Base-by-base conservation (phyloP, 352 stramenopile species). In the Blastocystis sp. region DNA sequence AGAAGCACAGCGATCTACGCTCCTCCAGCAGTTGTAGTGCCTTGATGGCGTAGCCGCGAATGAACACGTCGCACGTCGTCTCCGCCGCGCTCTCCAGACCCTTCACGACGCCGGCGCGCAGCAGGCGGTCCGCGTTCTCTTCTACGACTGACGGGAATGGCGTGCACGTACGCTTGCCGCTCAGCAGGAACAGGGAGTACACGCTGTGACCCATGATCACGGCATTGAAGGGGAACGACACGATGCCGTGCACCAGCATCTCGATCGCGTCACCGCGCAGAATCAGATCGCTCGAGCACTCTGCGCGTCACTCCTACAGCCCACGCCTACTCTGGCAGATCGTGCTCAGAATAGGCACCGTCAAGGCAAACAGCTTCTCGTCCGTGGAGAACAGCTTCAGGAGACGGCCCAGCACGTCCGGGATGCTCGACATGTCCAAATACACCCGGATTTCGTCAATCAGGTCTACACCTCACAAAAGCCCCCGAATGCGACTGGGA, bases 11-110 rank as follows among this genome's bases (percentile, higher is more conserved):
- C 17, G 9, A 64, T 23, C 9, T 45, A 84, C 74, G 19, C 34
- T 56, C 53, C 7, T 59, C 74, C 40, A 84, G 48, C 53, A 23
- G n/a, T 5, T 45, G 23, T 28, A 84, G 60, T 2, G 74, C 60
- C 11, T 69, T 67, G 17, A 84, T 2, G 4, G 74, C 74, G 48
- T 84, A 84, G 48, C 74, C 60, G 23, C 74, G 74, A 84, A 84
- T 84, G 28, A 53, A 48, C 48, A 69, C 40, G 45, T 84, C 74
- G 48, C 45, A 28, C 2, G 53, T 84, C 10, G n/a, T 64, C 52
- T 64, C 34, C 4, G 21, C 74, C 34, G 53, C 60, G 41, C 48
- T 53, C 45, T 64, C 38, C 1, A 84, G 34, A 7, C 34, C 21
- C 40, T 69, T 66, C 40, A 59, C 28, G 10, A 67, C 61, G 10